phyloP scores from a whole-genome alignment of 345 rosid species.

The Nephelium lappaceum region DNA sequence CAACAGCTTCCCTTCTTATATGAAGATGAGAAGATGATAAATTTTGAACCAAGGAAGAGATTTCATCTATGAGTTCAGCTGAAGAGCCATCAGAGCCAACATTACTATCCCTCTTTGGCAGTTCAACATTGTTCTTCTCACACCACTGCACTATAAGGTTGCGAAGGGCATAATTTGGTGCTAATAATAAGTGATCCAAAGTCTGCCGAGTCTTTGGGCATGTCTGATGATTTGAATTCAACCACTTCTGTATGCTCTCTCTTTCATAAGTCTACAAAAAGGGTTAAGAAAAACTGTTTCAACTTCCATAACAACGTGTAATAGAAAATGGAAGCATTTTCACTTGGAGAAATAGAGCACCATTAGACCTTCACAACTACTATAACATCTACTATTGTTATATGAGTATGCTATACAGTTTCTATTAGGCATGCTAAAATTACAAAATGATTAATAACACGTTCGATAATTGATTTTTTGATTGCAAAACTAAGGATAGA shows the following conservation, averaged over 20 bases:
- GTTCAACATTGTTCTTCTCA: slow-evolving; percentile 46
- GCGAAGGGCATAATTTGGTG: slow-evolving; percentile 62
- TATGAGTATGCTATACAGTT: too few relatives aligned
- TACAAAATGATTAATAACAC: background rate
- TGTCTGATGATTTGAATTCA: slow-evolving; percentile 52
- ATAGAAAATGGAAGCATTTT: background rate
- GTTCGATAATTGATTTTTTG: too few relatives aligned
- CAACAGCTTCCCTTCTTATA: slow-evolving; percentile 38
- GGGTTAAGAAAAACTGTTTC: slow-evolving; percentile 1
- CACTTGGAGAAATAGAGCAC: background rate
- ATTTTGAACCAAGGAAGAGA: slow-evolving; percentile 41
- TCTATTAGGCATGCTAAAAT: too few relatives aligned
- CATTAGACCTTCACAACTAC: too few relatives aligned
- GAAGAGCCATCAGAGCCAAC: slow-evolving; percentile 28
- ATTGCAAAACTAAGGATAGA: too few relatives aligned
- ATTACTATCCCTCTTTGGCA: slow-evolving; percentile 44
- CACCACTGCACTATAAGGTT: slow-evolving; percentile 66
- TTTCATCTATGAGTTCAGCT: slow-evolving; percentile 38
- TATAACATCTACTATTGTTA: too few relatives aligned
- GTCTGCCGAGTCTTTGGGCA: slow-evolving; percentile 70
- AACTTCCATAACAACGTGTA: background rate
- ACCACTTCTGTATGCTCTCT: slow-evolving; percentile 59
- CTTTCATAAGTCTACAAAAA: slow-evolving; percentile 58
- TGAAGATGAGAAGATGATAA: slow-evolving; percentile 36
- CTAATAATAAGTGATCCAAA: slow-evolving; percentile 47